Evolutionary conservation across 805 yeast species (phyloP).

Genomic region (Sugiyamaella mastotermitis): DNA sequence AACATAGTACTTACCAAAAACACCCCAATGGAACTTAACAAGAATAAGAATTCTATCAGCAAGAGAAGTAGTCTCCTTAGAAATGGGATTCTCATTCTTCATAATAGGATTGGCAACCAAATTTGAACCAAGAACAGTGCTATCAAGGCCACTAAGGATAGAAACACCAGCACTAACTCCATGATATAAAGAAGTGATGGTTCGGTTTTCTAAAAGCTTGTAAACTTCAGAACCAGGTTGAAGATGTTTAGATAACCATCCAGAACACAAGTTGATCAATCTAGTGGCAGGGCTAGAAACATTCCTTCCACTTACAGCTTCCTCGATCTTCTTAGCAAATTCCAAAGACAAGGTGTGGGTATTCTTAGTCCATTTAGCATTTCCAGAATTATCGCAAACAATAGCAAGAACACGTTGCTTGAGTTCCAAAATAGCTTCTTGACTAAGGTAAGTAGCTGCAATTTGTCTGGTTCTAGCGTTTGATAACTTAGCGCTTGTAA

Average conservation of each 20-base stretch:
- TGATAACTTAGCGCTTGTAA: conserved; percentile 33
- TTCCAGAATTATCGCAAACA: conserved; percentile 79
- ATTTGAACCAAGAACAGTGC: conserved; percentile 8
- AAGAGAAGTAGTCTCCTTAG: conserved; percentile 47
- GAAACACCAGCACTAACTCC: conserved; percentile 12
- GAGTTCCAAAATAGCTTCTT: conserved; percentile 37
- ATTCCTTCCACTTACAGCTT: conserved; percentile 8
- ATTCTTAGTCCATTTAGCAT: conserved; percentile 86
- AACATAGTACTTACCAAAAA: conserved; percentile 65
- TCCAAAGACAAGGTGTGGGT: conserved; percentile 67
- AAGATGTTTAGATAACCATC: conserved; percentile 80
- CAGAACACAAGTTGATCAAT: conserved; percentile 54
- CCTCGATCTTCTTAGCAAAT: conserved; percentile 37
- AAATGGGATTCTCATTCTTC: conserved; percentile 17
- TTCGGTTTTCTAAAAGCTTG: conserved; percentile 62
- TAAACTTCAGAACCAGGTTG: conserved; percentile 78
- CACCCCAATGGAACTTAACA: conserved; percentile 76
- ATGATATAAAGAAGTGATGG: conserved; percentile 15
- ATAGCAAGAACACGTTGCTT: conserved; percentile 72
- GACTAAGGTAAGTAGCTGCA: conserved; percentile 6
- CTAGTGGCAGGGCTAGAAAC: conserved; percentile 33
- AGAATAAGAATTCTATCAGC: conserved; percentile 59
- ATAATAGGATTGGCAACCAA: conserved; percentile 17
- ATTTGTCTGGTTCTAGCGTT: conserved; percentile 19
- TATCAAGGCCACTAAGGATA: conserved; percentile 15